Conservation (phyloP, 2,329 filamentous ascomycete species). For the Xylariales sp. region DNA sequence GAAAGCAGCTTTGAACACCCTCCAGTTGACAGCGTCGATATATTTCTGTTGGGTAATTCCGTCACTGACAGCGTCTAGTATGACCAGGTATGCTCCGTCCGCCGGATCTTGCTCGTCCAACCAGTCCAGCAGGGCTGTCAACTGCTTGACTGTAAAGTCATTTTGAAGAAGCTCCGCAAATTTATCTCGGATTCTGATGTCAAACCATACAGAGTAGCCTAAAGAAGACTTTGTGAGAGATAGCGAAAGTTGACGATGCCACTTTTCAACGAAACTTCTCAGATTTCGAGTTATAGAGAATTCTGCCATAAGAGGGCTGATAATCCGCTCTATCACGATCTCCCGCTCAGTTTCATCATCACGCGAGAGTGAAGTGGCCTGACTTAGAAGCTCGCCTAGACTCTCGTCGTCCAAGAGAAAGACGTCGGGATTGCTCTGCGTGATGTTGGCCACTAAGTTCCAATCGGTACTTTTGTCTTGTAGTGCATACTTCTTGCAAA, state of each 20-base stretch:
- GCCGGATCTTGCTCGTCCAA: constrained; percentile 20
- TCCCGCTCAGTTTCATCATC: constrained; percentile 17
- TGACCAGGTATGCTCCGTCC: constrained; percentile 26
- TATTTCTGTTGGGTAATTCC: constrained; percentile 30
- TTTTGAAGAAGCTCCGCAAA: constrained; percentile 28
- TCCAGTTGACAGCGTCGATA: constrained; percentile 25
- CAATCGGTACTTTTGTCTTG: constrained; percentile 28
- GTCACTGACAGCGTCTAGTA: constrained; percentile 32
- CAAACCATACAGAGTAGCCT: constrained; percentile 22
- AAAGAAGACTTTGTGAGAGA: constrained; percentile 9
- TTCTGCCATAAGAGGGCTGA: constrained; percentile 35
- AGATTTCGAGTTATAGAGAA: constrained; percentile 36
- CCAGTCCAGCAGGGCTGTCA: constrained; percentile 30
- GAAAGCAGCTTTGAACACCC: constrained; percentile 28
- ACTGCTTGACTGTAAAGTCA: constrained; percentile 31
- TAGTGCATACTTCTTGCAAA: constrained; percentile 23
- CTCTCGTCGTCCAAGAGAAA: constrained; percentile 34
- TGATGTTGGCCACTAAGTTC: constrained; percentile 35
- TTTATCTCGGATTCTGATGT: constrained; percentile 20
- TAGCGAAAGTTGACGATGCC: constrained; percentile 25
- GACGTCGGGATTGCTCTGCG: constrained; percentile 39
- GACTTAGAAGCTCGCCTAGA: constrained; percentile 25
- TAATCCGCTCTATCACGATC: constrained; percentile 26
- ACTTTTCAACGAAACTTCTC: constrained; percentile 32
- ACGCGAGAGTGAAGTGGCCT: constrained; percentile 22